Base-by-base conservation (phyloP, 2,329 filamentous ascomycete genomes). In the Alternaria alternata region DNA sequence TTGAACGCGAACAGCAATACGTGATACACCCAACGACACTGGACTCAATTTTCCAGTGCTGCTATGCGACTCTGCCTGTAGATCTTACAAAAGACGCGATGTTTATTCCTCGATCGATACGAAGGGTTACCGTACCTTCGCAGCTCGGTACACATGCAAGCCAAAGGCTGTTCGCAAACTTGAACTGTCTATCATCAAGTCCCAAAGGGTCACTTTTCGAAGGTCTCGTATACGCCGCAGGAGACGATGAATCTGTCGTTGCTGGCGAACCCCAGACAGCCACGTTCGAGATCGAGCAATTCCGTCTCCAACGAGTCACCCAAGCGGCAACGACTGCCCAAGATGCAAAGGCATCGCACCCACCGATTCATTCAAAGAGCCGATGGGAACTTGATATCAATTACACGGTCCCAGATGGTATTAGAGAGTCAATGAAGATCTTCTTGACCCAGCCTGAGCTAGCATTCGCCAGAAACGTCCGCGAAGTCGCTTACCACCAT, bases 51-150 rank as follows among this genome's bases (percentile, higher is more conserved):
- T 53, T 65, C 28, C 54, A 60, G 28, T 48, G 56, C 2, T 41
- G 52, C 11, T 65, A 59, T 14, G 44, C 43, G 18, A 38, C 46
- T 16, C 39, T 65, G 6, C 56, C 60, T 16, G 51, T 22, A 16
- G 53, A 16, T 39, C 54, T 57, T 11, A 52, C 20, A 18, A 57
- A 32, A 20, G 49, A 38, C 16, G 49, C 12, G 43, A 47, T 51
- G 57, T 51, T 51, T 51, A 58, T 66, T 2, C 63, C 63, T n/a
- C 61, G 63, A 34, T 62, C 61, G 3, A 57, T 64, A 32, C 53
- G 56, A 34, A 52, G 39, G 16, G 39, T 58, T 18, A 53, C 20
- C 2, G 42, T 62, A 16, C 22, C 48, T 4, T 34, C 24, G 9
- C 46, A 48, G 18, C 46, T 48, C 8, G 11, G 41, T 34, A 42